phyloP scores from a whole-genome alignment of 371 early-diverging fungal species.

The Apophysomyces trapeziformis region DNA sequence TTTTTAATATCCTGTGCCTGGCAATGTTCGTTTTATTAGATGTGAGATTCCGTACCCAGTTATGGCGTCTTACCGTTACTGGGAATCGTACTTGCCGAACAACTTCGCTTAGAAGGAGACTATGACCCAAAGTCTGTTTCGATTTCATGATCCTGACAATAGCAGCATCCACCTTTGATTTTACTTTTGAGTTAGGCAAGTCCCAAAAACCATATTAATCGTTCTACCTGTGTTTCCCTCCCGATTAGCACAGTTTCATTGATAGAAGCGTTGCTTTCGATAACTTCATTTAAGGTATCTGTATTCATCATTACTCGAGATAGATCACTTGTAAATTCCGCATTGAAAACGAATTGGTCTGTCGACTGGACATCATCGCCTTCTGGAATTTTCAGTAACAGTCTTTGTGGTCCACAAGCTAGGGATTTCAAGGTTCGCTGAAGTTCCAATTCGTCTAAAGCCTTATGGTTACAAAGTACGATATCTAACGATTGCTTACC shows the following conservation, averaged over 20 bases:
- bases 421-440: constrained; percentile 82
- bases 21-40: background rate
- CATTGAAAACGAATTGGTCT: constrained; percentile 75
- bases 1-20: constrained; percentile 82
- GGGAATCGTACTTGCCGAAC: constrained; percentile 79
- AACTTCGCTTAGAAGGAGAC: constrained; percentile 73
- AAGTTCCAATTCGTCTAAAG: constrained; percentile 73
- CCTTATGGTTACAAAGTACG: background rate
- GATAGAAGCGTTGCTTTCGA: constrained; percentile 74
- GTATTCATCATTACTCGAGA: constrained; percentile 84
- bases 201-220: background rate
- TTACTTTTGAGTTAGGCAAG: too few relatives aligned
- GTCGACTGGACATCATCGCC: constrained; percentile 58
- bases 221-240: constrained; percentile 67
- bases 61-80: constrained; percentile 60
- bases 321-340: constrained; percentile 63
- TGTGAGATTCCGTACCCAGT: background rate
- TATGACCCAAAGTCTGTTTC: constrained; percentile 69
- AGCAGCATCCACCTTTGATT: constrained; percentile 82
- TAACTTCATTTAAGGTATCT: constrained; percentile 82
- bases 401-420: constrained; percentile 77
- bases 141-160: constrained; percentile 95
- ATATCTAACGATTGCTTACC: constrained; percentile 36
- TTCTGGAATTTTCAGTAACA: constrained; percentile 69
- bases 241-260: constrained; percentile 76